Evolutionary conservation across 2,329 filamentous ascomycete genomes (phyloP).

Genomic region (Achaetomium macrosporum): DNA sequence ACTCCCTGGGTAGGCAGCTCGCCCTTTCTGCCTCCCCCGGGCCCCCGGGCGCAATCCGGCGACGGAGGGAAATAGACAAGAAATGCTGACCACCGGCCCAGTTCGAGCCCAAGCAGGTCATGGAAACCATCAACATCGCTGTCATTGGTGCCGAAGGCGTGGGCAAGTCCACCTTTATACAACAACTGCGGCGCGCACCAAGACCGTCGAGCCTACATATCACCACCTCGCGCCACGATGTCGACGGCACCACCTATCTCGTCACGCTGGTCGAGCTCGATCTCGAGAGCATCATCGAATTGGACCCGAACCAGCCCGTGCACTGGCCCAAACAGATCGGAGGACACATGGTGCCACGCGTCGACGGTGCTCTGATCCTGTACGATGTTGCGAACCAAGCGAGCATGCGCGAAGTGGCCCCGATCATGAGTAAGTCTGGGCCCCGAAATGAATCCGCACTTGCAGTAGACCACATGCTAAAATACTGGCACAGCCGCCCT

Average conservation of each 20-base stretch:
- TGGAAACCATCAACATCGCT: slow-evolving; percentile 60
- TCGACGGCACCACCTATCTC: slow-evolving; percentile 52
- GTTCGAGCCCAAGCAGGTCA: slow-evolving; percentile 30
- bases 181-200: slow-evolving; percentile 53
- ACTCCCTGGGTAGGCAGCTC: slow-evolving; percentile 26
- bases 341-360: slow-evolving; percentile 63
- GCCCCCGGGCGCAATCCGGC: background rate
- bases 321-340: slow-evolving; percentile 64
- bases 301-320: slow-evolving; percentile 52
- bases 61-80: background rate
- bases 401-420: slow-evolving; percentile 67
- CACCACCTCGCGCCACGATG: slow-evolving; percentile 50
- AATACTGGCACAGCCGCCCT: slow-evolving; percentile 57
- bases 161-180: slow-evolving; percentile 64
- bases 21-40: background rate
- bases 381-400: slow-evolving; percentile 81
- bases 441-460: background rate
- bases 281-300: slow-evolving; percentile 59
- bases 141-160: slow-evolving; percentile 61
- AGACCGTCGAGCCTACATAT: slow-evolving; percentile 48
- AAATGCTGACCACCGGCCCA: slow-evolving; percentile 19
- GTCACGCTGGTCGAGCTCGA: slow-evolving; percentile 62
- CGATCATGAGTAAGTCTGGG: slow-evolving; percentile 66
- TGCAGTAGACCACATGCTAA: slow-evolving; percentile 15
- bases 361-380: slow-evolving; percentile 78